phyloP scores from a whole-genome alignment of 169 alveolate genomes.

The Cryptosporidium xiaoi region DNA sequence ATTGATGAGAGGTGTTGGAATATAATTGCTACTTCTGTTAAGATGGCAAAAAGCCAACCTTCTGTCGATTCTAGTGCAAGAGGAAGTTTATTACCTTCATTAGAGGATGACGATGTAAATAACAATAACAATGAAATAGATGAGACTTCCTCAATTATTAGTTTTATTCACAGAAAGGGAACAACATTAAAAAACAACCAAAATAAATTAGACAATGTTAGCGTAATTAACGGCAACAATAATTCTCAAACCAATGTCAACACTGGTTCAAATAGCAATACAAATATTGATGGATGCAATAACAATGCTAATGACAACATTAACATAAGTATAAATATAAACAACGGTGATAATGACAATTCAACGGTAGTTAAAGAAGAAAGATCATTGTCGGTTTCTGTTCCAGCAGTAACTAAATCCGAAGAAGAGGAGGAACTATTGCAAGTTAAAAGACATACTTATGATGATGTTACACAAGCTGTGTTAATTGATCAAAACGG shows the following conservation, averaged over 20 bases:
- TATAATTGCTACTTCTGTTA: conserved; percentile 68
- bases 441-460: conserved; percentile 57
- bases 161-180: conserved; percentile 27
- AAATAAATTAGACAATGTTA: neutral
- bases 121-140: conserved; percentile 17
- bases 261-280: neutral
- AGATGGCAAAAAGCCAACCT: conserved; percentile 74
- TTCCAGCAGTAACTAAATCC: conserved; percentile 21
- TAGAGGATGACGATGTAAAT: conserved; percentile 18
- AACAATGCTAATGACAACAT: too few species aligned
- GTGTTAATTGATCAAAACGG: neutral
- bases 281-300: neutral
- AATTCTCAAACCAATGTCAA: too few species aligned
- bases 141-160: conserved; percentile 37
- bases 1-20: conserved; percentile 73
- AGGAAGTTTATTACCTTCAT: conserved; percentile 51
- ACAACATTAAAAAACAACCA: neutral
- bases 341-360: neutral
- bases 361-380: conserved; percentile 25
- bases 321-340: neutral
- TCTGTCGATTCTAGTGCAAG: conserved; percentile 72
- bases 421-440: conserved; percentile 36
- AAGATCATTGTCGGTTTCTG: conserved; percentile 50
- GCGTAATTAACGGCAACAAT: too few species aligned
- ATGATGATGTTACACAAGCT: conserved; percentile 47